phyloP scores from a whole-genome alignment of 768 basidiomycete species.

The Termitomyces sp. region DNA sequence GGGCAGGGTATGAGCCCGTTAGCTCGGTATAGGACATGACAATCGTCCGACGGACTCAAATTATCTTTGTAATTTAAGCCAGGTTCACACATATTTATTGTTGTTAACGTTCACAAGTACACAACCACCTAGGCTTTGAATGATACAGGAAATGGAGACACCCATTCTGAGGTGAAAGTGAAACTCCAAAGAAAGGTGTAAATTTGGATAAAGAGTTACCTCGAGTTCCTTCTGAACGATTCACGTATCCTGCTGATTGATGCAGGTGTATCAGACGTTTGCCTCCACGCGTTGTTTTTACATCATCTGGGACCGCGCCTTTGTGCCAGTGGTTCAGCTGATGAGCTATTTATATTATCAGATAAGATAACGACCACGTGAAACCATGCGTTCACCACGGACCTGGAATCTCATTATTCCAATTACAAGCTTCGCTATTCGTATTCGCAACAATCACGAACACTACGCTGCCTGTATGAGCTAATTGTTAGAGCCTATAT shows the following conservation, averaged over 20 bases:
- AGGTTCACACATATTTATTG: background rate
- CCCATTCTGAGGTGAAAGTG: too few species aligned
- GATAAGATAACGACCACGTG: background rate
- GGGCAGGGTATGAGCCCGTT: constrained; percentile 62
- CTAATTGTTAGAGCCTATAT: background rate
- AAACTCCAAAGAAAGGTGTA: too few species aligned
- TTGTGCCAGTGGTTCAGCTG: too few species aligned
- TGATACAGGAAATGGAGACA: too few species aligned
- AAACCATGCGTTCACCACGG: background rate
- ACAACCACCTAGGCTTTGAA: background rate
- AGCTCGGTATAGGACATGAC: constrained; percentile 41
- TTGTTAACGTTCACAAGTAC: background rate
- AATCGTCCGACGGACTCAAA: background rate
- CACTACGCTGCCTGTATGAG: background rate
- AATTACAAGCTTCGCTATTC: background rate
- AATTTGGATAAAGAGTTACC: too few species aligned
- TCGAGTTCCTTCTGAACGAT: too few species aligned
- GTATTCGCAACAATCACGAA: background rate
- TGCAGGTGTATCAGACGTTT: too few species aligned
- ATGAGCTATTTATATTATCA: background rate
- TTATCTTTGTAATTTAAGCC: constrained; percentile 1
- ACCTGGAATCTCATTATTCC: background rate
- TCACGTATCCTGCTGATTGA: too few species aligned
- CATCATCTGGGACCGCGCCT: too few species aligned
- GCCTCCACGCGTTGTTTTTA: too few species aligned